phyloP scores from a whole-genome alignment of 495 filamentous ascomycete genomes.

The Annulohypoxylon nitens region DNA sequence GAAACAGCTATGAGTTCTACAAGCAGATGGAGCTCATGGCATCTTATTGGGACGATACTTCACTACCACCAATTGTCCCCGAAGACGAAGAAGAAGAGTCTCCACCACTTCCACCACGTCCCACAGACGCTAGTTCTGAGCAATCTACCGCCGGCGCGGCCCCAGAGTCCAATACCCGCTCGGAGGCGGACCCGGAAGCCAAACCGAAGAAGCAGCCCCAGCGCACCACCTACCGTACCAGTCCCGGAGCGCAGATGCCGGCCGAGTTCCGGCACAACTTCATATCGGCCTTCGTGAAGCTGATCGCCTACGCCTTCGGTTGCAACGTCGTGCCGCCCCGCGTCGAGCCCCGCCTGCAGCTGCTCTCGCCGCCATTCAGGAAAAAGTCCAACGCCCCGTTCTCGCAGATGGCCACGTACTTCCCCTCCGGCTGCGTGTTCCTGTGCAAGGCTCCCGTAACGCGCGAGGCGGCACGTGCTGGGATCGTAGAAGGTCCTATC shows the following conservation, averaged over 20 bases:
- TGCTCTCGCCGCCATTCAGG: constrained; percentile 50
- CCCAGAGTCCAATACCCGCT: constrained; percentile 29
- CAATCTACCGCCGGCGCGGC: constrained; percentile 25
- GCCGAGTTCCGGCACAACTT: constrained; percentile 77
- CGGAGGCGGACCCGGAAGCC: constrained; percentile 31
- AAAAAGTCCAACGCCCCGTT: constrained; percentile 61
- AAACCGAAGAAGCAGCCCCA: constrained; percentile 26
- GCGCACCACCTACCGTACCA: constrained; percentile 62
- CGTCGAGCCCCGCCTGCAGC: constrained; percentile 70
- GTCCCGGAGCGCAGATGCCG: constrained; percentile 79
- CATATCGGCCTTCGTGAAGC: constrained; percentile 79
- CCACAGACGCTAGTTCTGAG: constrained; percentile 14
- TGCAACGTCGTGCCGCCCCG: constrained; percentile 76
- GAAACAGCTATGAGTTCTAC: constrained; percentile 71
- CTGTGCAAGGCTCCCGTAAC: constrained; percentile 77
- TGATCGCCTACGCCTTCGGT: constrained; percentile 82
- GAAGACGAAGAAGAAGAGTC: constrained; percentile 27
- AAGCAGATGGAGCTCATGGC: constrained; percentile 66
- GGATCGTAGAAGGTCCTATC: constrained; percentile 82
- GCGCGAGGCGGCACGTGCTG: constrained; percentile 75
- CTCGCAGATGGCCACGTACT: constrained; percentile 60
- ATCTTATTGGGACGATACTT: constrained; percentile 67
- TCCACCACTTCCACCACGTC: constrained; percentile 25
- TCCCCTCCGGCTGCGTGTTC: constrained; percentile 65
- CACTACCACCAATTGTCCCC: constrained; percentile 47